These are phyloP conservation scores for Penicillium turbatum DNA, from an alignment of 495 filamentous ascomycete species.

Conservation along the genomic window DNA sequence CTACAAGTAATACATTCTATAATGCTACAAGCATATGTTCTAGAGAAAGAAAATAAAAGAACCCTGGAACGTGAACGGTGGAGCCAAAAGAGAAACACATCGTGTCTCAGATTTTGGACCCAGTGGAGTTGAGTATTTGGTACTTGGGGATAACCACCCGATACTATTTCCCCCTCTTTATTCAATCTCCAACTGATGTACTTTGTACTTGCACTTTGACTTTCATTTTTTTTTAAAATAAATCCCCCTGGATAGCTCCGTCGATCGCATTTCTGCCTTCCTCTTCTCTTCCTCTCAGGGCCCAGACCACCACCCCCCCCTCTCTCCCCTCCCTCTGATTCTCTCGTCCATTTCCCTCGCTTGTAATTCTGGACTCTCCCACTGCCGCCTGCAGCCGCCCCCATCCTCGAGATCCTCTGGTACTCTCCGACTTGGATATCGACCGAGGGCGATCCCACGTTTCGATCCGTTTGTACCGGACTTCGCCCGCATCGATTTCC, in stretches of 20 bases:
- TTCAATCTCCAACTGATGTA: neutral
- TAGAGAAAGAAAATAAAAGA: neutral
- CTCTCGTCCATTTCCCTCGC: constrained; percentile 28
- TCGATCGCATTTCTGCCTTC: constrained; percentile 2
- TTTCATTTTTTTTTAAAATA: neutral
- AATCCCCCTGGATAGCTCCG: constrained; percentile 9
- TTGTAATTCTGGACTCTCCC: constrained; percentile 29
- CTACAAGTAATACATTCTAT: no score
- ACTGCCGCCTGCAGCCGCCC: constrained; percentile 28
- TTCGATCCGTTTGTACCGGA: neutral
- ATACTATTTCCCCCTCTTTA: neutral
- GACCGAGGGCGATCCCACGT: constrained; percentile 4
- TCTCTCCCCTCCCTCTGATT: no score
- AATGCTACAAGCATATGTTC: neutral
- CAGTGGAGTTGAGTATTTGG: constrained; percentile 11
- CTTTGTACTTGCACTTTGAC: neutral
- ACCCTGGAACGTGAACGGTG: constrained; percentile 11
- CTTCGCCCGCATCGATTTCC: neutral
- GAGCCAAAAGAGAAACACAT: constrained; percentile 30
- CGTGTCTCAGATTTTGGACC: constrained; percentile 36
- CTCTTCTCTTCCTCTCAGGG: constrained; percentile 6
- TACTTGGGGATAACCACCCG: constrained; percentile 5
- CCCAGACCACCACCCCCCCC: constrained; percentile 7
- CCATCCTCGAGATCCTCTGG: neutral
- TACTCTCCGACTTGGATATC: constrained; percentile 2